Base-by-base conservation (phyloP, 352 stramenopile genomes). In the Pythium dissotocum region DNA sequence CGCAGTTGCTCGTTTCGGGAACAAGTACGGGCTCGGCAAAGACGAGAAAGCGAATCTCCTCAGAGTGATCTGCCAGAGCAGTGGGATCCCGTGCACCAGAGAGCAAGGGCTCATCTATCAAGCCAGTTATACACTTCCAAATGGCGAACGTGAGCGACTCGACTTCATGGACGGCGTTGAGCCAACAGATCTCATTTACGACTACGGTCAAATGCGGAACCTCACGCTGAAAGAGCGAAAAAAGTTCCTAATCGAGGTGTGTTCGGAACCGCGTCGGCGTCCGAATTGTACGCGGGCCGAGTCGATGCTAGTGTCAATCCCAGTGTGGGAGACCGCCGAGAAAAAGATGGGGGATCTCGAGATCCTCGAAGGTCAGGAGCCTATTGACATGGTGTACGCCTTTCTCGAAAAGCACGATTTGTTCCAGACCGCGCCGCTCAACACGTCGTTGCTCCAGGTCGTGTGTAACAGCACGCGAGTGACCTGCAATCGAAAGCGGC, bases 361-460 rank as follows among this genome's bases (percentile, higher is more conserved):
- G 61, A 78, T 94, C 12, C 77, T 89, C 44, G 87, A 93, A 63
- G 87, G 80, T 30, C 87, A 94, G 69, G 87, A 94, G 64, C 87
- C 87, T 7, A 66, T 93, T 2, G 87, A 94, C 54, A 75, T 89
- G 35, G 83, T 94, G n/a, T 93, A 94, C 61, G 80, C 87, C 18
- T 94, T 94, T 57, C 78, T 94, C 60, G 87, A 94, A 51, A 94
- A 94, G 60, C 87, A 94, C 72, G 87, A 94, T 51, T 55, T 94
- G 28, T 93, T 94, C 67, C 87, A 94, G 64, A 90, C 87, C 5
- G 84, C 74, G 32, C 87, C 87, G 48, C 70, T 94, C 59, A 94
- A 94, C 76, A 90, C 81, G 51, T 82, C 82, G 9, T 61, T 94
- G 24, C 63, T 88, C 2, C 70, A 87, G 62, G 68, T 88, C 13